Evolutionary conservation across 1,284 basidiomycete species (phyloP), one percentile per base, ranked within the genome.

Genomic region (Trichosporon sp.): DNA sequence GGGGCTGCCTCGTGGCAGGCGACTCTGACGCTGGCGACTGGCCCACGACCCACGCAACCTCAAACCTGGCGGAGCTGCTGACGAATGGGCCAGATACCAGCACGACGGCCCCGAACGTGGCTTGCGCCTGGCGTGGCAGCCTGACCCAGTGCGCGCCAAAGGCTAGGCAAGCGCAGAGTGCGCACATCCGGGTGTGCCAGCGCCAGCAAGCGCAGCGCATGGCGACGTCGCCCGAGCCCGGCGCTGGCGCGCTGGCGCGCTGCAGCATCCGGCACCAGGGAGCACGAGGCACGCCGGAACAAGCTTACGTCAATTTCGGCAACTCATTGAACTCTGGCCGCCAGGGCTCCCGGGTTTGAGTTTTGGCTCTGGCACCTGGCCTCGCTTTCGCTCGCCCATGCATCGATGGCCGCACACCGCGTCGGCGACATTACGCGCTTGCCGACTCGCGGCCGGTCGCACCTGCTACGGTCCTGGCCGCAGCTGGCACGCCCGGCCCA

Each of bases 251-350:
- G 13, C 35, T 38, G 35, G 4, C 4, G 12, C 9, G 35, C 13
- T 38, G 35, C 35, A 12, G 35, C 12, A 5, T 38, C 35, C 35
- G 35, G 35, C 38, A 42, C 38, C 38, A 42, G 38, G 38, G 38
- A 12, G 3, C 21, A 25, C 6, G 9, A 51, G 47, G 47, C 47
- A 51, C 47, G 23, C 47, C 47, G 47, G 47, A 51, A 42, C 38
- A 32, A 29, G 56, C 56, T 60, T 60, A 60, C 56, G 56, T 60
- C 29, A 60, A 60, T 31, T 60, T 23, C 56, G 56, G 56, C 56
- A 60, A 60, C 29, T 31, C 56, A 60, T 60, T 31, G 56, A 60
- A 60, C 56, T 60, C 11, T 60, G 29, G 12, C 15, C 2, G n/a
- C 27, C 27, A 60, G 27, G 29, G 27, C 29, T 18, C 21, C 56